Evolutionary conservation across 257 asterid species (phyloP).

Genomic region (Capsicum baccatum): DNA sequence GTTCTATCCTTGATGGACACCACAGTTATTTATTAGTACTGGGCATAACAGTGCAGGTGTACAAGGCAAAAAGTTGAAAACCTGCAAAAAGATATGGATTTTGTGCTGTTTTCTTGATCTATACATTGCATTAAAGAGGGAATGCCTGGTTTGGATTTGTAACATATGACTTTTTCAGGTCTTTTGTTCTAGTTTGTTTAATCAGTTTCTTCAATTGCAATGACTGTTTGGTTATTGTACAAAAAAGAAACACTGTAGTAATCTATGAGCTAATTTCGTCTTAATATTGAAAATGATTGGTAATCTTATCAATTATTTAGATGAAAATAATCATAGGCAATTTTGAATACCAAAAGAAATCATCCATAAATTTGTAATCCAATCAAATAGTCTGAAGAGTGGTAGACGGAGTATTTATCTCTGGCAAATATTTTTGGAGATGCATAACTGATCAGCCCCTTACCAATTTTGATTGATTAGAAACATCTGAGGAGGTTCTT

Average conservation of each 20-base stretch:
- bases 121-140: not conserved
- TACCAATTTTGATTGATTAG: not conserved
- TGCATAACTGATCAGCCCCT: not conserved
- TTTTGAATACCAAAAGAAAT: not conserved
- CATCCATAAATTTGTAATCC: not conserved
- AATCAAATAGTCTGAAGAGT: not conserved
- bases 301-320: not conserved
- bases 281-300: not conserved
- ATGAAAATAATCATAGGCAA: not conserved
- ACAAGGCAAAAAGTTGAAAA: not conserved
- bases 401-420: not conserved
- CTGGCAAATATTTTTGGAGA: not conserved
- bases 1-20: too few species aligned
- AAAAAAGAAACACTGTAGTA: not conserved
- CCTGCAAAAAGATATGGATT: not conserved
- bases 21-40: too few species aligned
- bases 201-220: not conserved
- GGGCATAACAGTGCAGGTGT: too few species aligned
- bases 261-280: not conserved
- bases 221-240: not conserved
- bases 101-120: not conserved
- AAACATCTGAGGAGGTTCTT: not conserved
- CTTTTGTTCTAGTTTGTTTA: not conserved
- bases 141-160: not conserved
- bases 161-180: not conserved